Conservation (phyloP, 2,329 filamentous ascomycete species). For the Ascochyta pisi region DNA sequence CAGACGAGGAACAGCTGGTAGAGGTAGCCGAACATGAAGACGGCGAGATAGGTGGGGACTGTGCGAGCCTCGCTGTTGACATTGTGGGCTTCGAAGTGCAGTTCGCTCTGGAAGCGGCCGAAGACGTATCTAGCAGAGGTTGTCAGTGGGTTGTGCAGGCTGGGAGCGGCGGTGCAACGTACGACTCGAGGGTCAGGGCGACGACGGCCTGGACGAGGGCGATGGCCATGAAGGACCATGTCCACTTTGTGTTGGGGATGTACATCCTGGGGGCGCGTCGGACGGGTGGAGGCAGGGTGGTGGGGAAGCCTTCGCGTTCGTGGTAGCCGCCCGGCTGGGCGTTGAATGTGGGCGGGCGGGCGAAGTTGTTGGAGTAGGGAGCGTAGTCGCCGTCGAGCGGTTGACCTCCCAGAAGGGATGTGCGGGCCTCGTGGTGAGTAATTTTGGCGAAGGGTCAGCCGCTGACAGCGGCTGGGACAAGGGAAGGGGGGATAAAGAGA, state of each 20-base stretch:
- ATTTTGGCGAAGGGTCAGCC: slow-evolving; percentile 57
- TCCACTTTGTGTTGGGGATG: slow-evolving; percentile 84
- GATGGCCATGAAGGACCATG: slow-evolving; percentile 80
- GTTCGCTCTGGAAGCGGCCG: slow-evolving; percentile 76
- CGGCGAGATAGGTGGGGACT: slow-evolving; percentile 92
- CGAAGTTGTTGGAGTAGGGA: slow-evolving; percentile 44
- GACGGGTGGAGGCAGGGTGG: slow-evolving; percentile 51
- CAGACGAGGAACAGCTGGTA: slow-evolving; percentile 90
- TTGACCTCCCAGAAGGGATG: slow-evolving; percentile 66
- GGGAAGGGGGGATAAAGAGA: slow-evolving; percentile 27
- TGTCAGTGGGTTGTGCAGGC: slow-evolving; percentile 16
- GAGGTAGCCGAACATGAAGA: slow-evolving; percentile 97
- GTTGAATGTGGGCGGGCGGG: slow-evolving; percentile 48
- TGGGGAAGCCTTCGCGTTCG: slow-evolving; percentile 49
- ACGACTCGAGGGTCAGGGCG: slow-evolving; percentile 86
- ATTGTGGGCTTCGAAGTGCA: slow-evolving; percentile 52
- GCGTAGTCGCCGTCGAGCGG: slow-evolving; percentile 59
- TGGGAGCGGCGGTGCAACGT: slow-evolving; percentile 51
- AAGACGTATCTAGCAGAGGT: slow-evolving; percentile 76
- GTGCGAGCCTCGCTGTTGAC: slow-evolving; percentile 60
- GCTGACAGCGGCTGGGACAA: slow-evolving; percentile 43
- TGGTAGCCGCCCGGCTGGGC: slow-evolving; percentile 58
- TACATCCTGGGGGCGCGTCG: slow-evolving; percentile 63
- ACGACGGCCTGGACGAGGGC: slow-evolving; percentile 79
- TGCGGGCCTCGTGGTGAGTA: slow-evolving; percentile 62